Evolutionary conservation across 768 basidiomycete genomes (phyloP).

Genomic region (Fibroporia radiculosa): DNA sequence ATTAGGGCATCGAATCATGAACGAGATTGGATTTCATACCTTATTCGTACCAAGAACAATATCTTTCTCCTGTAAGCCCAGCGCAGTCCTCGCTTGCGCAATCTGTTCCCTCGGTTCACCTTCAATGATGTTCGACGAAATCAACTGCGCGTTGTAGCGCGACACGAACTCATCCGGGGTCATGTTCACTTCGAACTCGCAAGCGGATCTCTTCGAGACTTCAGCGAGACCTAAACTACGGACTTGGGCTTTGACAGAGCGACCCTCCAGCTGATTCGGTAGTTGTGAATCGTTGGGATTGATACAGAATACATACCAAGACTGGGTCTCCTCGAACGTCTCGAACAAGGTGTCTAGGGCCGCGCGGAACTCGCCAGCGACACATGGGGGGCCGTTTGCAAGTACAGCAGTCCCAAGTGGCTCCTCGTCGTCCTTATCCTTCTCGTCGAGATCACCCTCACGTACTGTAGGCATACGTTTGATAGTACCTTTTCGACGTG

Average conservation of each 20-base stretch:
- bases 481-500: constrained; percentile 68
- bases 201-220: constrained; percentile 58
- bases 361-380: constrained; percentile 82
- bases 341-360: constrained; percentile 83
- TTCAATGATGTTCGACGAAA: constrained; percentile 46
- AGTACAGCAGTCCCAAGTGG: constrained; percentile 23
- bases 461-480: constrained; percentile 51
- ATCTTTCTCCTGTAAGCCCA: constrained; percentile 60
- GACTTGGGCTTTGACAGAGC: constrained; percentile 89
- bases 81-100: constrained; percentile 46
- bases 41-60: constrained; percentile 78
- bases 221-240: constrained; percentile 73
- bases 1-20: constrained; percentile 3
- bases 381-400: constrained; percentile 46
- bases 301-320: constrained; percentile 89
- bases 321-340: constrained; percentile 82
- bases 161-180: constrained; percentile 81
- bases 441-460: constrained; percentile 39
- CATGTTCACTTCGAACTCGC: constrained; percentile 79
- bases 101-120: constrained; percentile 54
- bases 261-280: constrained; percentile 88
- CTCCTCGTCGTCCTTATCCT: constrained; percentile 39
- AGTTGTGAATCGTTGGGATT: constrained; percentile 94
- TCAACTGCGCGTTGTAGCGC: constrained; percentile 67
- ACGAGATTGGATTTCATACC: constrained; percentile 36